A percentile compares a stretch with the other conserved stretches of the same genome.
Conservation (phyloP, 2,329 filamentous ascomycete species). For the Colletotrichum somersetense region DNA sequence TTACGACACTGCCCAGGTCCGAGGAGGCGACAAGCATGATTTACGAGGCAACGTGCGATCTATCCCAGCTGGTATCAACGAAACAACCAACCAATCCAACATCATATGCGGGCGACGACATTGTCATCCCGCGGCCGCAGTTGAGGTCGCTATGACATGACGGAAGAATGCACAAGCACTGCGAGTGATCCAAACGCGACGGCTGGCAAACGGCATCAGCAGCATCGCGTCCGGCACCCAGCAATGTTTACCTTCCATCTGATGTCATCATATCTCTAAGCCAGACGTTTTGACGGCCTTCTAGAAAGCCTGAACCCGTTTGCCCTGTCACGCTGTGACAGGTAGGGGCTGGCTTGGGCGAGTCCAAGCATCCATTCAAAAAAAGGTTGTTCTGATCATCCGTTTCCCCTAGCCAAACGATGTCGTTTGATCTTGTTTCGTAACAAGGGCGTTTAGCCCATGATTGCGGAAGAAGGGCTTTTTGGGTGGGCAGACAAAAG, state of each 20-base stretch:
- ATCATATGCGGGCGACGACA: constrained; percentile 2
- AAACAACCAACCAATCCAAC: not conserved
- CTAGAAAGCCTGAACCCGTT: constrained; percentile 14
- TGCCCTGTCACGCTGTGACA: not conserved
- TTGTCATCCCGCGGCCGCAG: not conserved
- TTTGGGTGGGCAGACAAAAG: not conserved
- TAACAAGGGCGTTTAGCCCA: constrained; percentile 26
- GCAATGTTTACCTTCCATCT: constrained; percentile 2
- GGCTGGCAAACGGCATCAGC: not conserved
- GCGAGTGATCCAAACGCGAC: not conserved
- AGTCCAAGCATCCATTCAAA: not conserved
- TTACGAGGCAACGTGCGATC: not conserved
- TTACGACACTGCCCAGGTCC: not conserved
- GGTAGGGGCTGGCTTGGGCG: constrained; percentile 16
- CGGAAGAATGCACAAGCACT: not conserved
- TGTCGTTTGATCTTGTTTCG: constrained; percentile 26
- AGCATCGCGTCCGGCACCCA: not conserved
- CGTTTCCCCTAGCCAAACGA: constrained; percentile 17
- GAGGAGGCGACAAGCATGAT: not conserved
- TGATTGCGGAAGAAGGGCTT: constrained; percentile 4
- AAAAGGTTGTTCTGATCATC: constrained; percentile 14
- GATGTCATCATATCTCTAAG: constrained; percentile 8
- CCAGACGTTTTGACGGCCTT: constrained; percentile 29
- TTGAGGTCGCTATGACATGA: constrained; percentile 5
- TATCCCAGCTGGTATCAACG: not conserved